phyloP scores from a whole-genome alignment of 257 asterid species.

The Jaltomata sinuosa region DNA sequence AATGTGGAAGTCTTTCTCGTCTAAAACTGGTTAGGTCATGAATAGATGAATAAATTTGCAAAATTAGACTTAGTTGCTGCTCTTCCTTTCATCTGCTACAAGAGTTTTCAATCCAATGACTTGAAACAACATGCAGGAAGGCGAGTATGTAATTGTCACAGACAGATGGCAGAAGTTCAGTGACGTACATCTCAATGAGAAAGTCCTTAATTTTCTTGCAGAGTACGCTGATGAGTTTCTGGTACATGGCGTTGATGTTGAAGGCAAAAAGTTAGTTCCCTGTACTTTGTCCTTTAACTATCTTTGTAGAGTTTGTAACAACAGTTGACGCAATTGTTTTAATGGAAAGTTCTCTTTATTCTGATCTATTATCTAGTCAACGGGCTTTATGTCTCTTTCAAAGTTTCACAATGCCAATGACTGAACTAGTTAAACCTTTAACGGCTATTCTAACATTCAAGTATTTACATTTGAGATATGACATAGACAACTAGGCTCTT shows the following conservation, averaged over 20 bases:
- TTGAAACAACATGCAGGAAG: slow-evolving; percentile 38
- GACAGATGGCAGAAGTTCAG: slow-evolving; percentile 98
- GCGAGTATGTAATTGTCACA: slow-evolving; percentile 75
- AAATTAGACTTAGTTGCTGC: not conserved
- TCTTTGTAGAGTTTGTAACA: not conserved
- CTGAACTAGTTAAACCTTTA: not conserved
- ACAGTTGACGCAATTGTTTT: not conserved
- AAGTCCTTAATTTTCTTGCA: slow-evolving; percentile 62
- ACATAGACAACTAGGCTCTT: not conserved
- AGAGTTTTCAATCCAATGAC: slow-evolving; percentile 2
- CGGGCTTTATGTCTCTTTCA: not conserved
- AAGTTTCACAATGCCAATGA: not conserved
- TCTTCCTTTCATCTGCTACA: not conserved
- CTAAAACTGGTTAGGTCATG: not conserved
- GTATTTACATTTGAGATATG: not conserved
- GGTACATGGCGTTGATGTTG: slow-evolving; percentile 98
- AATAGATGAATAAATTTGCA: not conserved
- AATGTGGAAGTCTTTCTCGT: not conserved
- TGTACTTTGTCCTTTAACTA: not conserved
- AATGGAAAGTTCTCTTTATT: not conserved
- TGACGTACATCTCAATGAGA: slow-evolving; percentile 62
- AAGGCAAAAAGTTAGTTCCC: slow-evolving; percentile 81
- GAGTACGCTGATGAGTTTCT: slow-evolving; percentile 81
- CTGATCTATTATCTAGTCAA: not conserved
- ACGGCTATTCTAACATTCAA: not conserved